Evolutionary conservation across 352 stramenopile genomes (phyloP), one percentile per base, ranked within the genome.

Genomic region (Phytopythium chamaehyphon): DNA sequence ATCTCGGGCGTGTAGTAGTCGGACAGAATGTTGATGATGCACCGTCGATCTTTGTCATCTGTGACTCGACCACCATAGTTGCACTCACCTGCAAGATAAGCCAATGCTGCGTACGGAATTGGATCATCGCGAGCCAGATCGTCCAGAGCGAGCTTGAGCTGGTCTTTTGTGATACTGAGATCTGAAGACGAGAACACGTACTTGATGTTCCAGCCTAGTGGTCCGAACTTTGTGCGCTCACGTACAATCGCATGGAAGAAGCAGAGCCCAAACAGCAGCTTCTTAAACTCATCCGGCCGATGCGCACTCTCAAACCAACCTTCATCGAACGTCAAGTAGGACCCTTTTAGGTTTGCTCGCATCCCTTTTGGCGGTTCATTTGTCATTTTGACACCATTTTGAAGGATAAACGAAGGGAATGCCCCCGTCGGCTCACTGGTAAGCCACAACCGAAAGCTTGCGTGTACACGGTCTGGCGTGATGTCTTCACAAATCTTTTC

Each of bases 1-100:
- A 97, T 91, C 4, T 86, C 67, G 1, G 76, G 76, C 8, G 76
- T 72, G 60, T 92, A 96, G 47, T 95, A 93, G 47, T 93, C 78
- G 24, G 82, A 90, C 33, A 94, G 59, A 43, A 93, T 88, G 46
- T 86, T 93, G 45, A 91, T 73, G 24, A 94, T 86, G 37, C 82
- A 92, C 9, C 87, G 66, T 1, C 92, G 87, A 61, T 98, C 94
- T 50, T 97, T 97, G 63, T 97, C 92, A 59, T 98, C 93, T 6
- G 94, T 98, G 6, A 98, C 93, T 24, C 93, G 77, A 1, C 93
- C 93, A 38, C 93, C 94, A 60, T 98, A 98, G 74, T 98, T 98
- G 67, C 93, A 98, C 44, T 98, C 90, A 21, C 93, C 92, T 0
- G 93, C 87, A 7, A 95, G 70, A 54, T 98, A 98, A 11, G 84